Conservation (phyloP, 2,329 filamentous ascomycete genomes). For the Ascochyta fabae region DNA sequence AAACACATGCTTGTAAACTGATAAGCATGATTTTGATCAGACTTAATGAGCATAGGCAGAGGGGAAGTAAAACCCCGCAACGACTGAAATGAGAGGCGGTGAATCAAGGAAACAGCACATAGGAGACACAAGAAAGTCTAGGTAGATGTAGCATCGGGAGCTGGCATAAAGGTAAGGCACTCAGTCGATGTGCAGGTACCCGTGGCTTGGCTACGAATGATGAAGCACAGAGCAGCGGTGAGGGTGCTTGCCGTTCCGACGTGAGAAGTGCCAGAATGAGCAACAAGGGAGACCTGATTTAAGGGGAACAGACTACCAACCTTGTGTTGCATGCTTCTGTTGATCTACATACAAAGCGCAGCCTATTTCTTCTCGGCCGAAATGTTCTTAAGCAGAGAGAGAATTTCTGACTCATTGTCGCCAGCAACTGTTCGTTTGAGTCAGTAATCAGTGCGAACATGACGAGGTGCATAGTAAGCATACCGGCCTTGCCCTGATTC, state of each 20-base stretch:
- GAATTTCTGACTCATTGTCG: constrained; percentile 85
- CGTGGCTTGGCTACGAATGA: constrained; percentile 16
- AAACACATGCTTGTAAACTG: not conserved
- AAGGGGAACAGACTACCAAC: not conserved
- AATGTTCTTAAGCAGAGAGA: constrained; percentile 74
- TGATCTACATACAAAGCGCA: not conserved
- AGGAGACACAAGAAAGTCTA: not conserved
- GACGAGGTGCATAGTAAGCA: constrained; percentile 20
- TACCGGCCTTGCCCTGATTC: constrained; percentile 83
- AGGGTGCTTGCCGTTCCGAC: not conserved
- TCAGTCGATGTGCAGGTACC: constrained; percentile 23
- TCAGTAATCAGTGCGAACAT: not conserved
- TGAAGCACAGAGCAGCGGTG: constrained; percentile 9
- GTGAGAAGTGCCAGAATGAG: not conserved
- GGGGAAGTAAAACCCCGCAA: not conserved
- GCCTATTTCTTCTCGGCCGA: constrained; percentile 34
- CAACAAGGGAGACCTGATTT: not conserved
- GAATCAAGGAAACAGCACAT: not conserved
- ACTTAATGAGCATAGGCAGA: not conserved
- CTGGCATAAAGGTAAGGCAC: not conserved
- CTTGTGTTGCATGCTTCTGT: not conserved
- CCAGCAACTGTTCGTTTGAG: constrained; percentile 61
- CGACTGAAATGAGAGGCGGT: not conserved
- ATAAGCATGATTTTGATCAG: not conserved
- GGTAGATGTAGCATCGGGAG: not conserved